Conservation (phyloP, 2,329 filamentous ascomycete species). For the Ophiostoma fasciatum region DNA sequence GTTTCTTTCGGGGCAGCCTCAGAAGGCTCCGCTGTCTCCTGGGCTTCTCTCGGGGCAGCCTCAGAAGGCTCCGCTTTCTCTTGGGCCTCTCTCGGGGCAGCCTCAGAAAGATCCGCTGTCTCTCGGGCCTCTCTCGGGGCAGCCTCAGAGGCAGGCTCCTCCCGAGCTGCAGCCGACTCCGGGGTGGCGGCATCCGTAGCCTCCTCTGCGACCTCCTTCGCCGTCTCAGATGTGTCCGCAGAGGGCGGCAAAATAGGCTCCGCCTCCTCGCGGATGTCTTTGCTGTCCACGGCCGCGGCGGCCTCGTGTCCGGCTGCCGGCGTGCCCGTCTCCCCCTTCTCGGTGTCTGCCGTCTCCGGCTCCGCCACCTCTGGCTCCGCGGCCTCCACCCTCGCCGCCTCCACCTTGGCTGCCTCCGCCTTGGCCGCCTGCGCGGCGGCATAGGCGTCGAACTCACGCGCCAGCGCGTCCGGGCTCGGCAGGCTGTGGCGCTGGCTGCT, state of each 20-base stretch:
- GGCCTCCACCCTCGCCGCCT: neutral
- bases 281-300: too few species aligned
- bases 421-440: neutral
- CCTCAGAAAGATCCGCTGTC: too few species aligned
- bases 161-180: neutral
- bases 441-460: constrained; percentile 6
- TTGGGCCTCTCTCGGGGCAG: too few species aligned
- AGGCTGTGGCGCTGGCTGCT: constrained; percentile 11
- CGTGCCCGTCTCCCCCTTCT: too few species aligned
- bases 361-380: neutral
- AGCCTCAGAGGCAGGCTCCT: neutral
- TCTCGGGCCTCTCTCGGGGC: neutral
- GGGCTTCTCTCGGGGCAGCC: neutral
- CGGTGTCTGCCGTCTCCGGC: neutral
- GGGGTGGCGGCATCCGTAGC: neutral
- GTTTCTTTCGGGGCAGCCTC: neutral
- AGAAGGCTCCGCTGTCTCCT: neutral
- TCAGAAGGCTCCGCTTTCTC: too few species aligned
- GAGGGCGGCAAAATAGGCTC: too few species aligned
- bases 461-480: constrained; percentile 8
- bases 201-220: neutral
- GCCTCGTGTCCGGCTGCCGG: too few species aligned
- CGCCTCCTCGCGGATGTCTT: too few species aligned
- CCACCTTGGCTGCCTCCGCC: neutral
- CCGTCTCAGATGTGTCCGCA: too few species aligned